Evolutionary conservation across 495 filamentous ascomycete genomes (phyloP).

Genomic region (Neurospora pannonica): DNA sequence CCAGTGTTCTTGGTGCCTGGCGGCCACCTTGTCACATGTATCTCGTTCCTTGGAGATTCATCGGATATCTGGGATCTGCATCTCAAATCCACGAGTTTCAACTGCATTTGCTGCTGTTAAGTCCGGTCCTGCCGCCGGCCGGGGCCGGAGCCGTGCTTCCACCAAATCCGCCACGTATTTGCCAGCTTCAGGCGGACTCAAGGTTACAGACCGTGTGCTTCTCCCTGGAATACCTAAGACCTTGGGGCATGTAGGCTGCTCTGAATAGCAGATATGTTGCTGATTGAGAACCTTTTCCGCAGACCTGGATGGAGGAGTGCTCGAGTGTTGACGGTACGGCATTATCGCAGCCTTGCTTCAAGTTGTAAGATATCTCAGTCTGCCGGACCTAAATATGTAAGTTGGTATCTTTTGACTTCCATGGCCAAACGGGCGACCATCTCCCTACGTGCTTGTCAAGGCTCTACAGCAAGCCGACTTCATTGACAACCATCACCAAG

Average conservation of each 20-base stretch:
- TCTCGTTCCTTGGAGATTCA: background rate
- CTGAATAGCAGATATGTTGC: background rate
- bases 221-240: background rate
- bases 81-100: background rate
- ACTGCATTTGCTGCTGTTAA: background rate
- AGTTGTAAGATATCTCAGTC: background rate
- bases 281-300: background rate
- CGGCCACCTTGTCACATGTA: background rate
- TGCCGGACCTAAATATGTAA: background rate
- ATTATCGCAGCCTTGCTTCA: background rate
- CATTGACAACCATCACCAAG: background rate
- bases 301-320: background rate
- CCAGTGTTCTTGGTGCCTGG: background rate
- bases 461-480: background rate
- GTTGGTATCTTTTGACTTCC: background rate
- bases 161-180: background rate
- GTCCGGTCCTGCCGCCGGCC: background rate
- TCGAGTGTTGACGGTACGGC: background rate
- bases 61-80: background rate
- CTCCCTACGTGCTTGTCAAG: background rate
- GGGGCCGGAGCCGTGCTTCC: background rate
- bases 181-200: background rate
- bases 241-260: background rate
- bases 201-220: background rate
- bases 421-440: background rate